phyloP scores from a whole-genome alignment of 352 stramenopile genomes.

The Globisporangium viniferum region DNA sequence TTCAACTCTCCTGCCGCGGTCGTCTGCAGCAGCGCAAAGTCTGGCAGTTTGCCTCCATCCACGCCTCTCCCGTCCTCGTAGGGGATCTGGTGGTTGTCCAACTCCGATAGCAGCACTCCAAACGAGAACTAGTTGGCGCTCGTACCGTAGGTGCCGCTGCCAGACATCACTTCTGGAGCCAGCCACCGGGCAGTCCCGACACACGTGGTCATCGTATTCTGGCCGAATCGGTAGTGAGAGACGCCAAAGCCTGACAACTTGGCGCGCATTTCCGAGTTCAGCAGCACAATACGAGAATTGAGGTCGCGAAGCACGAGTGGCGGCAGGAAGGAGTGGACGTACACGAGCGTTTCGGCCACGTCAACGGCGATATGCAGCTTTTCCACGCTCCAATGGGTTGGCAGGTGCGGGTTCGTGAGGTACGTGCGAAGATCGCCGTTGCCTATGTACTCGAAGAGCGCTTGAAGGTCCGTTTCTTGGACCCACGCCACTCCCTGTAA shows the following conservation, averaged over 20 bases:
- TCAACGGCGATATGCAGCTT: constrained; percentile 20
- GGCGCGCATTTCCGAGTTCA: constrained; percentile 26
- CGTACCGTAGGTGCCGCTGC: constrained; percentile 23
- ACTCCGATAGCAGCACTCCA: constrained; percentile 35
- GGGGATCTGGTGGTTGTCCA: constrained; percentile 46
- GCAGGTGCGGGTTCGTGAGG: constrained; percentile 12
- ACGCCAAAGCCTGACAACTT: constrained; percentile 64
- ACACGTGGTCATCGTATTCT: constrained; percentile 44
- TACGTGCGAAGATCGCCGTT: constrained; percentile 43
- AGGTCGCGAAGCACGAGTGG: constrained; percentile 18
- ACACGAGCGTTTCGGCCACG: constrained; percentile 17
- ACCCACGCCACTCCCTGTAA: constrained; percentile 46
- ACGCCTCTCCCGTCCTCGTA: constrained; percentile 27
- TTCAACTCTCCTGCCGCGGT: constrained; percentile 16
- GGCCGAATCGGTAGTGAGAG: constrained; percentile 34
- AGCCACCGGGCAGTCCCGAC: neutral
- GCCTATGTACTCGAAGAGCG: constrained; percentile 63
- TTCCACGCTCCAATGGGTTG: neutral
- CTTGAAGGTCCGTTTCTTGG: constrained; percentile 42
- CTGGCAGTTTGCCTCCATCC: constrained; percentile 22
- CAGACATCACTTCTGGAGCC: constrained; percentile 19
- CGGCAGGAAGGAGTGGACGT: constrained; percentile 19
- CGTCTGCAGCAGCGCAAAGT: constrained; percentile 30
- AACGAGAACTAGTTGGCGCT: constrained; percentile 50
- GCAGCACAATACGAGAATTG: constrained; percentile 27